Evolutionary conservation across 1,139 yeast genomes (phyloP).

Genomic region (Pichia cactophila): DNA sequence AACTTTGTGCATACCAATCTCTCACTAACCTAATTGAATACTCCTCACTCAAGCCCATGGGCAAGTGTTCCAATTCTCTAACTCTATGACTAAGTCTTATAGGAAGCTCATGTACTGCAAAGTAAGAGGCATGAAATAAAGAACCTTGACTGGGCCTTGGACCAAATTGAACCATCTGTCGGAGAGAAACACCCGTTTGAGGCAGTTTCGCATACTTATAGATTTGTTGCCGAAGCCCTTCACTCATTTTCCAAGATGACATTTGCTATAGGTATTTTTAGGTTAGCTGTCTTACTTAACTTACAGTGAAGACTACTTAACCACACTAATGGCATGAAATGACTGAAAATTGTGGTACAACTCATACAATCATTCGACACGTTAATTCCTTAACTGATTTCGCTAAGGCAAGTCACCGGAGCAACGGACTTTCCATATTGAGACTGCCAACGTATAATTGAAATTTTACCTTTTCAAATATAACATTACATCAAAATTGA

Average conservation of each 20-base stretch:
- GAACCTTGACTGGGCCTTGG: slow-evolving; percentile 71
- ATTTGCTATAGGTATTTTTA: slow-evolving; percentile 1
- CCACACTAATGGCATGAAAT: too few species aligned
- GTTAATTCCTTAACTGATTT: neutral
- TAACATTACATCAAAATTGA: too few species aligned
- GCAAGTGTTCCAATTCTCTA: slow-evolving; percentile 74
- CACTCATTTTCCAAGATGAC: slow-evolving; percentile 26
- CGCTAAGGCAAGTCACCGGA: slow-evolving; percentile 5
- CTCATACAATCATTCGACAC: neutral
- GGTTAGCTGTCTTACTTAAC: too few species aligned
- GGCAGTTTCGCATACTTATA: slow-evolving; percentile 60
- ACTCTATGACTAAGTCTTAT: slow-evolving; percentile 81
- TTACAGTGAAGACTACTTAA: too few species aligned
- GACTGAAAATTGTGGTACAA: too few species aligned
- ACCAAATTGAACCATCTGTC: slow-evolving; percentile 94
- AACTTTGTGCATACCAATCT: slow-evolving; percentile 89
- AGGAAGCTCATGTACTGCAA: slow-evolving; percentile 81
- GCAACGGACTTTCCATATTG: slow-evolving; percentile 5
- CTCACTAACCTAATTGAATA: slow-evolving; percentile 71
- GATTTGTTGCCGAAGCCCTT: slow-evolving; percentile 25
- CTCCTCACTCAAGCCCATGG: slow-evolving; percentile 64
- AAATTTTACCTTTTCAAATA: too few species aligned
- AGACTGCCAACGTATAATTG: neutral
- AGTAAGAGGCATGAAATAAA: slow-evolving; percentile 75
- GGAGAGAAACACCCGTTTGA: slow-evolving; percentile 75